phyloP scores from a whole-genome alignment of 441 rosid genomes.

The Populus tomentosa region DNA sequence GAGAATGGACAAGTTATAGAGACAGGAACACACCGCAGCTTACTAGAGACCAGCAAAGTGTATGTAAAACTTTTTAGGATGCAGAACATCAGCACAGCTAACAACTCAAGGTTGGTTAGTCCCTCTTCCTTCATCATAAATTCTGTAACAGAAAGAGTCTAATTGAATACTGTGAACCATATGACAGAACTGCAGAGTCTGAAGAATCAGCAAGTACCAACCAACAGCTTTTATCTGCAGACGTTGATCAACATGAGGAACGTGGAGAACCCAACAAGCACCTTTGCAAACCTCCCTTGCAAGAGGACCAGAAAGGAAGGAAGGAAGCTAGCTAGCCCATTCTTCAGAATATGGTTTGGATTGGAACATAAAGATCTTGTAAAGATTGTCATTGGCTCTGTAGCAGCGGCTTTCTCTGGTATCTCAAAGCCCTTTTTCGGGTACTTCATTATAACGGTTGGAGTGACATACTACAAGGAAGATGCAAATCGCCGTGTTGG shows the following conservation, averaged over 20 bases:
- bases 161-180: slow-evolving; percentile 11
- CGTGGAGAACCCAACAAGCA: slow-evolving; percentile 6
- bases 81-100: slow-evolving; percentile 39
- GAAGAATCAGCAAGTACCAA: slow-evolving; percentile 20
- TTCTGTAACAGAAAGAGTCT: background rate
- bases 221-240: slow-evolving; percentile 14
- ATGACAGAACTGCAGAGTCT: slow-evolving; percentile 21
- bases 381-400: slow-evolving; percentile 39
- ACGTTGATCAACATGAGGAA: slow-evolving; percentile 18
- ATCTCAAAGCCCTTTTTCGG: slow-evolving; percentile 70
- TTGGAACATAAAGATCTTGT: slow-evolving; percentile 38
- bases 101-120: slow-evolving; percentile 35
- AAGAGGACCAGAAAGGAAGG: slow-evolving; percentile 20
- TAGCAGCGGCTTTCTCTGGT: slow-evolving; percentile 68
- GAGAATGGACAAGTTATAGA: slow-evolving; percentile 53
- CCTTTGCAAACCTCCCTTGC: slow-evolving; percentile 14
- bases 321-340: slow-evolving; percentile 19
- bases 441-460: slow-evolving; percentile 55
- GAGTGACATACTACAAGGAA: slow-evolving; percentile 42
- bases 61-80: slow-evolving; percentile 41
- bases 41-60: slow-evolving; percentile 42
- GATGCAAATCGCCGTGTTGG: slow-evolving; percentile 42
- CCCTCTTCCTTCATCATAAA: background rate
- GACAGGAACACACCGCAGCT: slow-evolving; percentile 53
- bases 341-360: slow-evolving; percentile 65